A percentile compares a stretch with the other conserved stretches of the same genome.
phyloP scores from a whole-genome alignment of 305 asterid genomes.

The Coffea humblotiana region DNA sequence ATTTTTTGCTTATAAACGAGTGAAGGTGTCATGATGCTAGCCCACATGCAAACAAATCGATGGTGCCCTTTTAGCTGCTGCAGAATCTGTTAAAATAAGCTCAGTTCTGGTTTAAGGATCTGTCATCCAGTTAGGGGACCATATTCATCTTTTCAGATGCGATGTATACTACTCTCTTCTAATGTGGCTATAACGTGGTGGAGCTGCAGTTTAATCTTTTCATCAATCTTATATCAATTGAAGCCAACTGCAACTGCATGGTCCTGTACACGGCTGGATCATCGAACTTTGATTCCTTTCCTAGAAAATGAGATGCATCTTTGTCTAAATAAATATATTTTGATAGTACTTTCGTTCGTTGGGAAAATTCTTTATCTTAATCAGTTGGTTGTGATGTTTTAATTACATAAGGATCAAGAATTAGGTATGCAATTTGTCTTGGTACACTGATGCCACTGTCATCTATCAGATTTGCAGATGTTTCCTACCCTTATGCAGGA shows the following conservation, averaged over 20 bases:
- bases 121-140: slow-evolving; percentile 23
- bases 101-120: slow-evolving; percentile 5
- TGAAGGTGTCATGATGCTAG: slow-evolving; percentile 11
- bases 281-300: not conserved
- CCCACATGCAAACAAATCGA: slow-evolving; percentile 17
- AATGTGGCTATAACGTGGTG: slow-evolving; percentile 21
- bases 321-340: no score
- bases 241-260: not conserved
- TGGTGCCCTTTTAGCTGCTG: slow-evolving; percentile 5
- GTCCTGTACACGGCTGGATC: not conserved
- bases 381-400: no score
- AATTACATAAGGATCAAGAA: not conserved
- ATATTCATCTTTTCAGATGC: not conserved
- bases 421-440: not conserved
- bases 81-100: slow-evolving; percentile 12
- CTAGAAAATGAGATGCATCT: not conserved
- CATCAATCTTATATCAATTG: not conserved
- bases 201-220: slow-evolving; percentile 5
- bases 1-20: not conserved
- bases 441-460: not conserved
- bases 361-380: no score
- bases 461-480: not conserved
- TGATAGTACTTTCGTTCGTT: no score
- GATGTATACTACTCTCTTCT: not conserved
- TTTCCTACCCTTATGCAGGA: not conserved